Evolutionary conservation across 2,329 filamentous ascomycete genomes (phyloP).

Genomic region (Fusarium devonianum): DNA sequence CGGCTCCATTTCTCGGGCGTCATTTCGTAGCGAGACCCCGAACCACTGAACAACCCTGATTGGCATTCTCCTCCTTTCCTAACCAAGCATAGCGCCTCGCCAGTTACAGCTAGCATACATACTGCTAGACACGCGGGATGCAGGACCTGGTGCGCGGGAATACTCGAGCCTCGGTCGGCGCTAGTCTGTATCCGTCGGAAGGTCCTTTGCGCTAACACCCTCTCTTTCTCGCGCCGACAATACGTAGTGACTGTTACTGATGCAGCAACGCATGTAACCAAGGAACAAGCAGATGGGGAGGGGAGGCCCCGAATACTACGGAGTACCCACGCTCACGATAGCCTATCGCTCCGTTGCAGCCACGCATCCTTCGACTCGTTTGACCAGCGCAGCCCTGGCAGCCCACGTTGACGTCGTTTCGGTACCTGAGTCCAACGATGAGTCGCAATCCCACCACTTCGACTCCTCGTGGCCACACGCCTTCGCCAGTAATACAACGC

Average conservation of each 20-base stretch:
- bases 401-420: conserved; percentile 11
- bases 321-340: conserved; percentile 19
- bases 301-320: too few relatives aligned
- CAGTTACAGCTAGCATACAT: conserved; percentile 7
- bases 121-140: conserved; percentile 31
- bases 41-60: conserved; percentile 20
- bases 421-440: conserved; percentile 12
- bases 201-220: conserved; percentile 12
- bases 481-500: too few relatives aligned
- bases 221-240: conserved; percentile 28
- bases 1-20: conserved; percentile 14
- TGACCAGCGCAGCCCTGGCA: background rate
- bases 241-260: conserved; percentile 11
- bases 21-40: conserved; percentile 12
- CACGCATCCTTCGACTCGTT: conserved; percentile 17
- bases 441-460: background rate
- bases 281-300: conserved; percentile 9
- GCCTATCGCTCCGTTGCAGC: conserved; percentile 16
- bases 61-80: conserved; percentile 5
- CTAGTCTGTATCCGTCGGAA: conserved; percentile 23
- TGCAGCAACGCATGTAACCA: conserved; percentile 29
- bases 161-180: conserved; percentile 11
- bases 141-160: conserved; percentile 39
- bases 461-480: background rate
- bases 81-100: background rate